Evolutionary conservation across 306 rosid species (phyloP).

Genomic region (Dryas alaskensis): DNA sequence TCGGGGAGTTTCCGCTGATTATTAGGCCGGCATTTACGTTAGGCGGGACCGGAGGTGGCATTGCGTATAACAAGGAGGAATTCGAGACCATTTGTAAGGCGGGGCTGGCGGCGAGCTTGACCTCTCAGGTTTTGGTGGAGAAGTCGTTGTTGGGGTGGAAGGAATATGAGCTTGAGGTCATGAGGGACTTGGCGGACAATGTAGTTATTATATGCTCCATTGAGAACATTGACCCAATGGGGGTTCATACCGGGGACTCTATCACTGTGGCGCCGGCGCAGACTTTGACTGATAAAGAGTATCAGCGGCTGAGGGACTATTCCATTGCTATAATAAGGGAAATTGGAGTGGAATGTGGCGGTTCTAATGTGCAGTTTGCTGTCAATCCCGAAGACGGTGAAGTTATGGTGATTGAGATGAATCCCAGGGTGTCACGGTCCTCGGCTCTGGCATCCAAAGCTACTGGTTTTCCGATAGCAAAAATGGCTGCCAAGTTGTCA

Average conservation of each 20-base stretch:
- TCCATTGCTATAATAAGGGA: constrained; percentile 72
- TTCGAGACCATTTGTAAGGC: constrained; percentile 83
- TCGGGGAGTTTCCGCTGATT: constrained; percentile 78
- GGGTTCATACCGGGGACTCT: constrained; percentile 95
- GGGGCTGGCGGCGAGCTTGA: constrained; percentile 82
- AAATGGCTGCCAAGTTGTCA: constrained; percentile 91
- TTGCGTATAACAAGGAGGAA: constrained; percentile 81
- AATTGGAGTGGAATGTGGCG: constrained; percentile 78
- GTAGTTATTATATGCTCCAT: constrained; percentile 94
- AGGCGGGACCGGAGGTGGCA: constrained; percentile 96
- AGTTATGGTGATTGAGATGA: constrained; percentile 99
- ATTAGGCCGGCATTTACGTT: constrained; percentile 82
- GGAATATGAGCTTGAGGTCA: constrained; percentile 97
- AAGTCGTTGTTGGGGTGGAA: constrained; percentile 96
- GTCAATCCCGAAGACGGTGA: constrained; percentile 76
- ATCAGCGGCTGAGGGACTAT: constrained; percentile 81
- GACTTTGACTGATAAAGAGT: constrained; percentile 93
- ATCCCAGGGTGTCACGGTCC: constrained; percentile 93
- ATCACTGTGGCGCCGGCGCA: constrained; percentile 96
- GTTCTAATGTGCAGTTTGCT: constrained; percentile 96
- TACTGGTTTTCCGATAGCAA: constrained; percentile 93
- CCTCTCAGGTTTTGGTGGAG: constrained; percentile 82
- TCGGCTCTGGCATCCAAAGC: constrained; percentile 94
- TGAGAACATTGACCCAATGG: constrained; percentile 99
- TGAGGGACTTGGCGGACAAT: constrained; percentile 96